Evolutionary conservation across 73 alveolate genomes (phyloP), one percentile per base, ranked within the genome.

Genomic region (Paramecium tetraurelia): DNA sequence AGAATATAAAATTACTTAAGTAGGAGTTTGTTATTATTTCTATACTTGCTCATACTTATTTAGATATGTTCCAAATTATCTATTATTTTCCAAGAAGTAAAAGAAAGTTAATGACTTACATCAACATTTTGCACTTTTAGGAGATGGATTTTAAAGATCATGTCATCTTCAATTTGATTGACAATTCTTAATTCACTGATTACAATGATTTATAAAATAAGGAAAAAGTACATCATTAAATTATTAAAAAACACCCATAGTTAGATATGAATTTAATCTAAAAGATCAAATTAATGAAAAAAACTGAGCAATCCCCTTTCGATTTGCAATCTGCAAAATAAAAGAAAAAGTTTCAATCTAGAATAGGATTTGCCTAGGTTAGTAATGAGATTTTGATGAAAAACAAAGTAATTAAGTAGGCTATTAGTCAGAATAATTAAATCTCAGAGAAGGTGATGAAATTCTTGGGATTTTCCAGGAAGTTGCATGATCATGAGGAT

Each of bases 1-100:
- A 46, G 16, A 43, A 43, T 20, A 6, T 12, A 4, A 43, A 22
- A 41, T 41, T 40, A 43, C 1, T 80, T 20, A 44, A 80, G 20
- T 4, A 31, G 14, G 90, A 80, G 12, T 80, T 41, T 80, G 70
- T 41, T 3, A 43, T 80, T 7, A 46, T 80, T 21, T 31, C 76
- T 80, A 48, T 48, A 3, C 33, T 80, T 24, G 90, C 75, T 22
- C 90, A 80, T 46, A 80, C 90, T 21, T 40, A 40, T 24, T 46
- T 80, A 18, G 90, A 80, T n/a, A 31, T 41, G 57, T 80, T 80
- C 46, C 14, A 80, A 44, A 24, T 80, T 3, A 21, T 40, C 6
- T 80, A 80, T 48, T 80, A 80, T 16, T 80, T 80, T 80, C 90
- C 90, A 43, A 80, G 53, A 80, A 80, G 90, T 48, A 80, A 80